Evolutionary conservation across 169 alveolate genomes (phyloP), one percentile per base, ranked within the genome.

Genomic region (Hepatocystis sp.): DNA sequence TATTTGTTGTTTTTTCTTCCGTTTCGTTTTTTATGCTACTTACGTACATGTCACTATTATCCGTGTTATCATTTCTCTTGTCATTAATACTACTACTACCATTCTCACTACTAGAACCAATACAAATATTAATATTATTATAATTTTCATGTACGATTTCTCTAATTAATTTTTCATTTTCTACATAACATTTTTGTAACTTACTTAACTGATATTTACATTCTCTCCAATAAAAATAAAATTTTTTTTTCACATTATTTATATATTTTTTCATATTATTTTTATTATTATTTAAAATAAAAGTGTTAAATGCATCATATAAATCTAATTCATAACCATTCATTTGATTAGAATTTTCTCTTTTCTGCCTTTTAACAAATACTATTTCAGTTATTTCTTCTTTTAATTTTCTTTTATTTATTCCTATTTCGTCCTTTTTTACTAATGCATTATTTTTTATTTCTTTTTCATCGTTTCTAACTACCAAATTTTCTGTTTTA

Each of bases 101-200:
- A n/a, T n/a, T n/a, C n/a, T n/a, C n/a, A n/a, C n/a, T n/a, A n/a
- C n/a, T n/a, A n/a, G n/a, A n/a, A n/a, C n/a, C n/a, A n/a, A n/a
- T n/a, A n/a, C n/a, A n/a, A n/a, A n/a, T n/a, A n/a, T n/a, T n/a
- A n/a, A n/a, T n/a, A n/a, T 17, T 10, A 36, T 46, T 46, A 32
- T 56, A 58, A 58, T 76, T 76, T 63, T 76, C 88, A 63, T 28
- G 27, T n/a, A 76, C 78, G 30, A 76, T 76, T 56, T 76, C 88
- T 36, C 39, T 76, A 27, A 76, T 76, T 60, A 76, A 56, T 30
- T 76, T 76, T 8, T 76, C 88, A 60, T 58, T 76, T 39, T 76
- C 78, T 34, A 76, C 7, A 64, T 56, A 76, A 46, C 30, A 27
- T 28, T 58, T 76, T 52, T 42, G 28, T 42, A 76, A 34, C 28